These are phyloP conservation scores for Blechomonas ayalai DNA, from an alignment of 208 protist species.

Conservation along the genomic window DNA sequence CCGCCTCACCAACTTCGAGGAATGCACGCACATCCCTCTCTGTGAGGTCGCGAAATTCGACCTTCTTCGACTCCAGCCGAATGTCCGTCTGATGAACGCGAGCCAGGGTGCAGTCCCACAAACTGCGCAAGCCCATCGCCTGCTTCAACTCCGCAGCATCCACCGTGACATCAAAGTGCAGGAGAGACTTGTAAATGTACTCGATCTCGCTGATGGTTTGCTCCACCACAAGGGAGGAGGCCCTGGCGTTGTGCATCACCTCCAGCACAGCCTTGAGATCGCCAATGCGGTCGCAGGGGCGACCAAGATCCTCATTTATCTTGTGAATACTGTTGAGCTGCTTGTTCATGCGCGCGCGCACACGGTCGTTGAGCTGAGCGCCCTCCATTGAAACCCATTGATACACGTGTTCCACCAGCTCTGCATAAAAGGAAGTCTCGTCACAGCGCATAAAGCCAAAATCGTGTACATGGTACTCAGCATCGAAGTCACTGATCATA, in stretches of 20 bases:
- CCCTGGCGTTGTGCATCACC: conserved; percentile 88
- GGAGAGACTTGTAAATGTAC: conserved; percentile 93
- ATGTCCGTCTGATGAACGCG: conserved; percentile 68
- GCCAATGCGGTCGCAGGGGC: conserved; percentile 90
- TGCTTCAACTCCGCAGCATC: conserved; percentile 69
- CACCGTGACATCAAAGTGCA: conserved; percentile 88
- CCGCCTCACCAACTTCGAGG: conserved; percentile 30
- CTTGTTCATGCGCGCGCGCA: conserved; percentile 70
- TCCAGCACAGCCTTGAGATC: conserved; percentile 94
- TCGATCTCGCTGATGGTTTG: conserved; percentile 91
- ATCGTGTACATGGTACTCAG: conserved; percentile 78
- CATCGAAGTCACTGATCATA: conserved; percentile 90
- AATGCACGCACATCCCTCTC: conserved; percentile 86
- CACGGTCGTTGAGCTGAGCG: conserved; percentile 88
- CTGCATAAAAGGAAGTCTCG: conserved; percentile 83
- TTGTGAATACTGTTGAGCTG: conserved; percentile 64
- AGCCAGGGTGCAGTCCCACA: conserved; percentile 85
- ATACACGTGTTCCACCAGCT: conserved; percentile 87
- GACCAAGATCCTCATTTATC: conserved; percentile 84
- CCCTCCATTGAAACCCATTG: conserved; percentile 93
- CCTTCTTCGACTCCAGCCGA: conserved; percentile 88
- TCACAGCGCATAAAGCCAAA: conserved; percentile 95
- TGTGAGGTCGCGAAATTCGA: conserved; percentile 92
- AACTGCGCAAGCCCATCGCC: conserved; percentile 62
- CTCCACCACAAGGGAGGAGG: conserved; percentile 90